Evolutionary conservation across 257 asterid genomes (phyloP), one percentile per base, ranked within the genome.

Genomic region (Scutellaria baicalensis): DNA sequence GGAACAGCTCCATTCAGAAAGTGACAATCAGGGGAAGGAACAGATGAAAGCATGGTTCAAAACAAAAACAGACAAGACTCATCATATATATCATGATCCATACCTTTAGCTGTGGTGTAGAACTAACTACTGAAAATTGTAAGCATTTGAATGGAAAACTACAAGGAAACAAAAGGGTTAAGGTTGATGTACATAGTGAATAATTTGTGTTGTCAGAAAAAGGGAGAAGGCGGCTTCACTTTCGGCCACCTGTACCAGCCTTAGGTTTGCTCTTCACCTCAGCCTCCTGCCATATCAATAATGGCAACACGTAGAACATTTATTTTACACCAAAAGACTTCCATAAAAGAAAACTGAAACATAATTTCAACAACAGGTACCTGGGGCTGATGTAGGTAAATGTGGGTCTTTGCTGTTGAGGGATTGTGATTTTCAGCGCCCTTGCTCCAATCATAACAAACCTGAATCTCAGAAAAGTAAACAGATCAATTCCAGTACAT

Each of bases 391-490:
- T 93, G 99, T 23, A 91, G 85, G 80, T 72, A 84, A 33, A 93
- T 93, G 18, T 74, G 5, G 21, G 89, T 72, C 83, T 91, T 93
- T 56, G 97, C 95, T 43, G 89, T 84, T 35, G 95, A 77, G 48
- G 99, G 99, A 75, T 91, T 93, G 71, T 91, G 96, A 70, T 93
- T 93, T 79, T 93, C 98, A 48, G 98, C 98, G 58, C 97, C 98
- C 88, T 93, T 93, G 88, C 96, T 82, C 99, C 99, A 93, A 80
- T 93, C 99, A 67, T 91, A 87, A 64, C 99, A 91, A 44, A 88
- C 96, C 97, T 90, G 75, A 64, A 64, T 35, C 31, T 36, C 50
- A 61, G 23, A 63, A 35, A 13, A 75, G 14, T 45, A 36, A 27
- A 35, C 9, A 27, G 20, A 57, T 65, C 35, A 6, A 55, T 60